Percentiles rank a stretch among this genome's conserved stretches.
Evolutionary conservation across 192 early-diverging fungal genomes (phyloP).

Genomic region (Mortierella hygrophila): DNA sequence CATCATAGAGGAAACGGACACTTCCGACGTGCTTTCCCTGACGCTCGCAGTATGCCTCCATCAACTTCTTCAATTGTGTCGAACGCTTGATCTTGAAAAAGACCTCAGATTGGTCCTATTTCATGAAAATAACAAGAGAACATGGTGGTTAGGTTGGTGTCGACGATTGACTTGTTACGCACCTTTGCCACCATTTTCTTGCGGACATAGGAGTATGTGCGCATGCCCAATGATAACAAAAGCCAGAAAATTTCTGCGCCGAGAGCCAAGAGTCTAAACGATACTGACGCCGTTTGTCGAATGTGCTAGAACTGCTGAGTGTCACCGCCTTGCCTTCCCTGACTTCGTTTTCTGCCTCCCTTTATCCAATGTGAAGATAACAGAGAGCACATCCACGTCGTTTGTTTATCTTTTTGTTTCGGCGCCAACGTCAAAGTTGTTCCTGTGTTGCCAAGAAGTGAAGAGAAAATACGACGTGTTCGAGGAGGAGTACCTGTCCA

Average conservation of each 20-base stretch:
- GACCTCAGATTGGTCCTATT: conserved; percentile 82
- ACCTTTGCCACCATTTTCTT: conserved; percentile 20
- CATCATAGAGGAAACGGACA: conserved; percentile 94
- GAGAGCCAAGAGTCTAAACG: not conserved
- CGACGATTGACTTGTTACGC: too few species aligned
- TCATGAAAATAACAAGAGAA: not conserved
- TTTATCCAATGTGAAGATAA: not conserved
- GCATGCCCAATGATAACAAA: too few species aligned
- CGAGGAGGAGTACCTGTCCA: conserved; percentile 72
- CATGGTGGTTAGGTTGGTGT: not conserved
- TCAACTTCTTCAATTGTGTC: conserved; percentile 91
- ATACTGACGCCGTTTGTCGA: not conserved
- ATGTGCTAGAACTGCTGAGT: not conserved
- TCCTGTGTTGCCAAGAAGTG: not conserved
- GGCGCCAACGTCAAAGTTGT: not conserved
- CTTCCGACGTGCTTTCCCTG: conserved; percentile 83
- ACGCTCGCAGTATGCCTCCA: conserved; percentile 94
- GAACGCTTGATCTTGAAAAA: conserved; percentile 97
- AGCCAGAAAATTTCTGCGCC: too few species aligned
- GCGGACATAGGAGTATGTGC: not conserved
- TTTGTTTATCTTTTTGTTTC: not conserved
- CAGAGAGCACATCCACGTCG: not conserved
- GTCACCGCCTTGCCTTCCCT: not conserved
- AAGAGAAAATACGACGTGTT: not conserved
- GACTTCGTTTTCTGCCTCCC: not conserved